Evolutionary conservation across 1,284 basidiomycete genomes (phyloP).

Genomic region (Coniophora puteana): DNA sequence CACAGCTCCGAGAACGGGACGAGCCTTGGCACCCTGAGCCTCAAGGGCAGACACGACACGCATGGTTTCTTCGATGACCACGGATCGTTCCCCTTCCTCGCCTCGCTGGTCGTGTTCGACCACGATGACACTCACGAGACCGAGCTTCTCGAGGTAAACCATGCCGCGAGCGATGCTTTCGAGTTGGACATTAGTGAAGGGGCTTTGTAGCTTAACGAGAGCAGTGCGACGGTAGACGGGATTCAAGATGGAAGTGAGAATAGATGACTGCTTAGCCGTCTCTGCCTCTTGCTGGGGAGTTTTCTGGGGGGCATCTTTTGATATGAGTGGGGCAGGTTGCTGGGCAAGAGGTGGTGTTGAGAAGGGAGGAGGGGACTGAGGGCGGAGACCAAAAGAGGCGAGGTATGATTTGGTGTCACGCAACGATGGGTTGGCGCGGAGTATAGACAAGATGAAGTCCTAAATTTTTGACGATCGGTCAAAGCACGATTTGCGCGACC

Average conservation of each 20-base stretch:
- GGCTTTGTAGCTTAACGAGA: slow-evolving; percentile 96
- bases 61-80: slow-evolving; percentile 72
- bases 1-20: slow-evolving; percentile 86
- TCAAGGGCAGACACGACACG: slow-evolving; percentile 84
- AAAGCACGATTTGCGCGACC: slow-evolving; percentile 3
- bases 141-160: slow-evolving; percentile 93
- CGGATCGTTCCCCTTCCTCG: slow-evolving; percentile 60
- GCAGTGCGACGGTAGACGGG: slow-evolving; percentile 83
- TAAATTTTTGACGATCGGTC: slow-evolving; percentile 34
- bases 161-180: slow-evolving; percentile 92
- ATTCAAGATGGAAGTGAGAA: slow-evolving; percentile 82
- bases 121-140: slow-evolving; percentile 92
- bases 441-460: slow-evolving; percentile 96
- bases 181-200: slow-evolving; percentile 93
- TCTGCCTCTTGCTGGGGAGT: slow-evolving; percentile 17
- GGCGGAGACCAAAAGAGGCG: slow-evolving; percentile 73
- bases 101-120: slow-evolving; percentile 84
- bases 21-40: slow-evolving; percentile 78
- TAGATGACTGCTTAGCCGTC: slow-evolving; percentile 45
- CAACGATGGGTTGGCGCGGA: slow-evolving; percentile 89
- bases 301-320: slow-evolving; percentile 21
- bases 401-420: slow-evolving; percentile 91
- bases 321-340: slow-evolving; percentile 1
- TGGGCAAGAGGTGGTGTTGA: too few species aligned
- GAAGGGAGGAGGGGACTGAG: slow-evolving; percentile 24